Evolutionary conservation across 768 basidiomycete genomes (phyloP).

Genomic region (Tricholoma sp.): DNA sequence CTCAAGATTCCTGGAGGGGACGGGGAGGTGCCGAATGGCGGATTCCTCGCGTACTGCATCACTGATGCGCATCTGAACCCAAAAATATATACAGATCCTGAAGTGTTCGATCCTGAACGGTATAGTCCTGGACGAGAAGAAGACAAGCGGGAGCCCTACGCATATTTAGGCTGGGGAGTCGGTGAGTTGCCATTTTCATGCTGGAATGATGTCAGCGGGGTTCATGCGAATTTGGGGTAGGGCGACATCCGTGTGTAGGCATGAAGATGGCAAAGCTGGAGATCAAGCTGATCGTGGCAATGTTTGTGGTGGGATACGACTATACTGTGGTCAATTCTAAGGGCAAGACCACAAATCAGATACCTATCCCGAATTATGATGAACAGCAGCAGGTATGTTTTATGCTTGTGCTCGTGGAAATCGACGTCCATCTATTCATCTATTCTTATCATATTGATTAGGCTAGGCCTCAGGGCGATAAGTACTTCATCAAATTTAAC

Average conservation of each 20-base stretch:
- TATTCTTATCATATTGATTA: constrained; percentile 6
- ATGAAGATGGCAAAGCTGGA: constrained; percentile 33
- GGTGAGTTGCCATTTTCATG: constrained; percentile 17
- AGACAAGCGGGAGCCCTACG: constrained; percentile 24
- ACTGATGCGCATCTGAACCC: constrained; percentile 27
- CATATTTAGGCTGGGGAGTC: constrained; percentile 33
- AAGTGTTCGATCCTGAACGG: constrained; percentile 27
- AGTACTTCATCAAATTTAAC: constrained; percentile 20
- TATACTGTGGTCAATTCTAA: constrained; percentile 24
- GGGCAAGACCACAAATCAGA: constrained; percentile 16
- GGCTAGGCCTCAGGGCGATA: constrained; percentile 18
- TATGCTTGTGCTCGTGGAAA: not conserved
- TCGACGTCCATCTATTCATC: not conserved
- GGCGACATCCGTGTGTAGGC: constrained; percentile 9
- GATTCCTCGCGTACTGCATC: constrained; percentile 26
- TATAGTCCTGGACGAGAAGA: constrained; percentile 24
- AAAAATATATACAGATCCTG: constrained; percentile 26
- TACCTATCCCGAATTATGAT: not conserved
- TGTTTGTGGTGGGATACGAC: constrained; percentile 26
- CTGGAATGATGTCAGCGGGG: not conserved
- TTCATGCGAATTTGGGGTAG: not conserved
- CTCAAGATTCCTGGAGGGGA: not conserved
- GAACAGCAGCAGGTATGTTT: not conserved
- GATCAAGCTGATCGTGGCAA: constrained; percentile 27
- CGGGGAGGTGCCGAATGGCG: constrained; percentile 8